Base-by-base conservation (phyloP, 495 filamentous ascomycete species). In the Neurospora hispaniola region DNA sequence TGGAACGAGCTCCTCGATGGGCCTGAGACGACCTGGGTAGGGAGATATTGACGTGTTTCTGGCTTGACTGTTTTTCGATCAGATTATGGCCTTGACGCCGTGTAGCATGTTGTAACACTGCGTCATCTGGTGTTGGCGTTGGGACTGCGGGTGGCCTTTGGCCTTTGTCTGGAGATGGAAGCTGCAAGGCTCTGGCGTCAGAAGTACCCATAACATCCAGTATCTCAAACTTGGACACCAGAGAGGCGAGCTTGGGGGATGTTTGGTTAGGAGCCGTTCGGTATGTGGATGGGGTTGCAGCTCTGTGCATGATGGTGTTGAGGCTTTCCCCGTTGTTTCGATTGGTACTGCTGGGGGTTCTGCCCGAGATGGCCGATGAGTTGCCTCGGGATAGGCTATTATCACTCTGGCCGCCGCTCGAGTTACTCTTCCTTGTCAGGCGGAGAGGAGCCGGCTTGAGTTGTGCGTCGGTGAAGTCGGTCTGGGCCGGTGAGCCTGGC, bases 191-290 rank as follows among this genome's bases (percentile, higher is more conserved):
- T 62, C 71, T 70, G 69, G 62, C n/a, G 42, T 80, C 75, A 62
- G 71, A 42, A 69, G 59, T 77, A 39, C 75, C 80, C 11, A 79
- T 74, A 9, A 79, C 76, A 71, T 82, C 81, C 40, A 84, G 77
- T 1, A 77, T 75, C 73, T 85, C 82, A 41, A 84, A 86, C 20
- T 79, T 85, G 23, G 82, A 83, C 39, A 83, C 76, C 5, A 85
- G 74, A 5, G 78, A 73, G 10, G 77, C 76, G 10, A 86, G 71
- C 3, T 66, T 76, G 73, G 42, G 74, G 7, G 73, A 71, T 7
- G 78, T 54, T 31, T 69, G 44, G 43, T 42, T 62, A 23, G 48
- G 20, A 68, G 46, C 42, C 11, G 68, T 31, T 42, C 69, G 69
- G 54, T 62, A 38, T 2, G 31, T 42, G 7, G 42, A 31, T 11